phyloP scores from a whole-genome alignment of 129 eudicot genomes.

The Chrysanthemum seticuspe region DNA sequence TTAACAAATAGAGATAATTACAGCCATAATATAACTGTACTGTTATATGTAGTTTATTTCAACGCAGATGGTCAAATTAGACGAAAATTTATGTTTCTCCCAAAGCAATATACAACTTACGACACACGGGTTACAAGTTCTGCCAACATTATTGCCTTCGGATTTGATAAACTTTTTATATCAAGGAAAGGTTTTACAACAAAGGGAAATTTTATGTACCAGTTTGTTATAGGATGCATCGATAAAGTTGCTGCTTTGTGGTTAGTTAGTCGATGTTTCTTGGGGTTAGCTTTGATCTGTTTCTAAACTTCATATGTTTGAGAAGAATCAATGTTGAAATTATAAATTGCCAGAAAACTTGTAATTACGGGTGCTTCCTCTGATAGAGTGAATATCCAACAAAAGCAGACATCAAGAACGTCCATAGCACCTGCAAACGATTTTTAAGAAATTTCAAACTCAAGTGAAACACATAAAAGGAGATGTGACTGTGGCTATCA shows the following conservation, averaged over 20 bases:
- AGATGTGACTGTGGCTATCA: too few species aligned
- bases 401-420: slow-evolving; percentile 87
- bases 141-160: not conserved
- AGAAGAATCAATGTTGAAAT: slow-evolving; percentile 19
- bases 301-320: slow-evolving; percentile 19
- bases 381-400: slow-evolving; percentile 93
- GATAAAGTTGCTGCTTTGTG: slow-evolving; percentile 16
- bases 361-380: slow-evolving; percentile 57
- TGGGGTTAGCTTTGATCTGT: slow-evolving; percentile 21
- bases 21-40: too few species aligned
- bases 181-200: too few species aligned
- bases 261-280: slow-evolving; percentile 18
- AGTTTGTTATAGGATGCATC: too few species aligned
- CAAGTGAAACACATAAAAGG: too few species aligned
- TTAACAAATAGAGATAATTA: too few species aligned
- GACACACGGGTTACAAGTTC: not conserved
- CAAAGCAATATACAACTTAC: not conserved
- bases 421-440: slow-evolving; percentile 80
- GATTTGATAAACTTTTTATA: not conserved
- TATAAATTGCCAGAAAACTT: slow-evolving; percentile 13
- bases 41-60: too few species aligned
- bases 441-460: too few species aligned
- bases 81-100: not conserved
- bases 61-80: too few species aligned
- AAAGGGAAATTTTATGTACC: too few species aligned